A percentile compares a stretch with the other conserved stretches of the same genome.
Conservation (phyloP, 1,284 basidiomycete genomes). For the Vanrija humicola region DNA sequence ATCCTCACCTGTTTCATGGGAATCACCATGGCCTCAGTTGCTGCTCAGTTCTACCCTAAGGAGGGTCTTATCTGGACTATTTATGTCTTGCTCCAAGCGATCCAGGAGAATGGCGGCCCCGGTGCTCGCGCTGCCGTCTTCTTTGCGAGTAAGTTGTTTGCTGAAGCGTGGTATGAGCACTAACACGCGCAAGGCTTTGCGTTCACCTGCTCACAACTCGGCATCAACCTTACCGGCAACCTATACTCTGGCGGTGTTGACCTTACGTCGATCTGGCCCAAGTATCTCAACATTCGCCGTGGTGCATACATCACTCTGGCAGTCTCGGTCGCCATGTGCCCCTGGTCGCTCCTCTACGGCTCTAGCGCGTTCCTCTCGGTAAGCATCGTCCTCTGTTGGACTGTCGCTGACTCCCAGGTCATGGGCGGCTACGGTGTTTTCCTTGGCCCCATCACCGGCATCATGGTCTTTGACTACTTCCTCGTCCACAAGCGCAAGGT, state of each 20-base stretch:
- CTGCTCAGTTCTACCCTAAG: constrained; percentile 41
- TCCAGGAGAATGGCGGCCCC: constrained; percentile 34
- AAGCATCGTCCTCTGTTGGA: neutral
- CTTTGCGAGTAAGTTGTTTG: constrained; percentile 29
- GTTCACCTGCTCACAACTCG: constrained; percentile 46
- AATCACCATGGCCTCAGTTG: constrained; percentile 46
- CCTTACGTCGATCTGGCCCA: constrained; percentile 48
- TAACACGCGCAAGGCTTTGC: constrained; percentile 25
- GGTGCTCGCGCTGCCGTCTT: constrained; percentile 48
- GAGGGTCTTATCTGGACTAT: constrained; percentile 45
- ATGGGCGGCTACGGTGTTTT: constrained; percentile 48
- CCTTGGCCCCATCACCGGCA: constrained; percentile 44
- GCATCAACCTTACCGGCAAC: constrained; percentile 48
- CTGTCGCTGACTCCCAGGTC: neutral
- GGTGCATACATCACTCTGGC: constrained; percentile 33
- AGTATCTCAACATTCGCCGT: constrained; percentile 50
- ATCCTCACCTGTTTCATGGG: constrained; percentile 46
- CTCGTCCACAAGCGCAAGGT: constrained; percentile 42
- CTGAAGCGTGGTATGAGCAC: neutral
- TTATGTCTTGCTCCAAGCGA: constrained; percentile 41
- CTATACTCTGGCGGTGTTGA: constrained; percentile 48
- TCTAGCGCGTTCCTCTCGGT: constrained; percentile 46
- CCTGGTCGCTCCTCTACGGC: constrained; percentile 44
- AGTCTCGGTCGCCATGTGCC: constrained; percentile 42
- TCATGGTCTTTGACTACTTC: constrained; percentile 50